These are phyloP conservation scores for Monosporozyma unispora DNA, from an alignment of 805 yeast genomes.

Conservation along the genomic window DNA sequence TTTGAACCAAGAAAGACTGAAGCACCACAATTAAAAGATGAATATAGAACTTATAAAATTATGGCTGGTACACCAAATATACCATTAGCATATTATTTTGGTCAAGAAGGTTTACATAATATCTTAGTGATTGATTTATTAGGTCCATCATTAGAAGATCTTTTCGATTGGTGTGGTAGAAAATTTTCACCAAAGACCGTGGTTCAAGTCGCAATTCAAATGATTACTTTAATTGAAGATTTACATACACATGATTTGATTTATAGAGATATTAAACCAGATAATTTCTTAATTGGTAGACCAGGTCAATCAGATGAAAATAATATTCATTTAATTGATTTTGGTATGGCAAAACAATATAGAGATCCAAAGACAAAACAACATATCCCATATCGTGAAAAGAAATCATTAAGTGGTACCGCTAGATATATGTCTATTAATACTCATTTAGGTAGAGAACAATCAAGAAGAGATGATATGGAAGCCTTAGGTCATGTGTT, in stretches of 20 bases:
- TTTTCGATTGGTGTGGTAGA: constrained; percentile 98
- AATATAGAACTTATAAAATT: constrained; percentile 86
- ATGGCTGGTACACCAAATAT: constrained; percentile 79
- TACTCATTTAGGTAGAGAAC: constrained; percentile 96
- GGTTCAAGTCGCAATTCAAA: constrained; percentile 89
- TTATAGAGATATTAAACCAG: constrained; percentile 96
- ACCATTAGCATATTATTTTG: constrained; percentile 93
- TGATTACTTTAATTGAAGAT: constrained; percentile 79
- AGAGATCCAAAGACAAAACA: constrained; percentile 93
- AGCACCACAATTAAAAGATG: constrained; percentile 95
- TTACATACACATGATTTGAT: constrained; percentile 86
- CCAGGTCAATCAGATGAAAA: constrained; percentile 82
- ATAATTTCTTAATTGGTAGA: constrained; percentile 89
- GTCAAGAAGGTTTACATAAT: constrained; percentile 96
- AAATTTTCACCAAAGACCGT: constrained; percentile 81
- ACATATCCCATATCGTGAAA: constrained; percentile 94
- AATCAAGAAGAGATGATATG: constrained; percentile 90
- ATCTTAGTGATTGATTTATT: constrained; percentile 87
- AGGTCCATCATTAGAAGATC: constrained; percentile 93
- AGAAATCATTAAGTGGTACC: constrained; percentile 91
- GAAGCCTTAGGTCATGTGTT: constrained; percentile 96
- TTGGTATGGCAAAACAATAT: constrained; percentile 98
- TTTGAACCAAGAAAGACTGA: constrained; percentile 95
- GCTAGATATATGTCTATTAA: constrained; percentile 98
- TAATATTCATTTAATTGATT: constrained; percentile 82